phyloP scores from a whole-genome alignment of 192 early-diverging fungal genomes.

The Allomyces macrogynus region DNA sequence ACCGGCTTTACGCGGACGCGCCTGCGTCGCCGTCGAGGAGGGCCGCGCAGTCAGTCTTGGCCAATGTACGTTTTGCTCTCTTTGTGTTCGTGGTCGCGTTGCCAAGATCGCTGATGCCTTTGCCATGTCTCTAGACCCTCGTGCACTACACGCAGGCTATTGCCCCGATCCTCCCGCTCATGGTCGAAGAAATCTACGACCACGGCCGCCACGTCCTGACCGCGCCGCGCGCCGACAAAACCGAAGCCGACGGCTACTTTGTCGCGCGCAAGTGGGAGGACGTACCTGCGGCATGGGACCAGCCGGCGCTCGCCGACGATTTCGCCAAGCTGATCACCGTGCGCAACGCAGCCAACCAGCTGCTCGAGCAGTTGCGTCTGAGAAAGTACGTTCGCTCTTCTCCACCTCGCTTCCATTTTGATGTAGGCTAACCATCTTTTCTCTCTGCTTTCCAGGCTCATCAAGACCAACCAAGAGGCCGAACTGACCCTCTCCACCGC shows the following conservation, averaged over 20 bases:
- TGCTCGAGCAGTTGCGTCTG: background rate
- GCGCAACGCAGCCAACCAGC: background rate
- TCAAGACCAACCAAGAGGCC: background rate
- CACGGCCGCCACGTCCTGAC: slow-evolving; percentile 22
- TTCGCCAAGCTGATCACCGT: background rate
- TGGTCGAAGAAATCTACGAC: slow-evolving; percentile 56
- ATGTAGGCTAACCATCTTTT: too few species aligned
- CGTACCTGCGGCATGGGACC: background rate
- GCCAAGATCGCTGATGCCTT: background rate
- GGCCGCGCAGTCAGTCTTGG: slow-evolving; percentile 42
- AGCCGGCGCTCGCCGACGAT: background rate
- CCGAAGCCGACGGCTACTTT: background rate
- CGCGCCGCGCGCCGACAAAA: slow-evolving; percentile 30
- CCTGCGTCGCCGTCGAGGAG: slow-evolving; percentile 18
- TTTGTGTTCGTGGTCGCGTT: background rate
- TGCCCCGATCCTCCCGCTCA: slow-evolving; percentile 42
- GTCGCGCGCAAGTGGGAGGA: background rate
- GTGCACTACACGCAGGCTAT: slow-evolving; percentile 35
- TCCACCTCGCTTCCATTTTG: background rate
- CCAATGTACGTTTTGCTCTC: slow-evolving; percentile 18
- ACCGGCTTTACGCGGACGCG: slow-evolving; percentile 44
- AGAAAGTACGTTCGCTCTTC: background rate
- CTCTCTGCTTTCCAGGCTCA: background rate
- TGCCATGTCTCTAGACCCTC: slow-evolving; percentile 19
- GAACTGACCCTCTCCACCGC: background rate